Percentiles rank a stretch among this genome's conserved stretches.
Conservation (phyloP, 805 yeast genomes). For the Metschnikowia shivogae region DNA sequence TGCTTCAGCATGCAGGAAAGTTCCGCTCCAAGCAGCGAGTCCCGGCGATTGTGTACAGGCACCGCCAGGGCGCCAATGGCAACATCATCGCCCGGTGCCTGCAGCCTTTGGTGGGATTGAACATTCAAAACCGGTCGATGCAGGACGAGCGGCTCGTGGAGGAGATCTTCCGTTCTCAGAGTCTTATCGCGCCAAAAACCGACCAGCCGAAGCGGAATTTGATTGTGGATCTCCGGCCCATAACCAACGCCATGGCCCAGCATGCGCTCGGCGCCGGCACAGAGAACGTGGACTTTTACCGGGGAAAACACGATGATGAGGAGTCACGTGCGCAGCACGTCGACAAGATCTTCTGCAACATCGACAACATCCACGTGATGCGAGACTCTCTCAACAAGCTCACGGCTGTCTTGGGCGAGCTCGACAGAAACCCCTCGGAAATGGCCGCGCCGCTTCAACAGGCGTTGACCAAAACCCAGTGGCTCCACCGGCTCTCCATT, state of each 20-base stretch:
- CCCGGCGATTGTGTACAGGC: conserved; percentile 77
- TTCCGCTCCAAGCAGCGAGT: conserved; percentile 82
- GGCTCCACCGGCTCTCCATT: conserved; percentile 71
- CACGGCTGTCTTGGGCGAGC: conserved; percentile 57
- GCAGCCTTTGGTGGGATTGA: conserved; percentile 89
- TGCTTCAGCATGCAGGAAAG: conserved; percentile 76
- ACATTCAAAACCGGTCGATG: conserved; percentile 71
- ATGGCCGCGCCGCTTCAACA: conserved; percentile 37
- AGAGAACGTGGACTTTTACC: conserved; percentile 85
- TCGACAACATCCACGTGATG: conserved; percentile 95
- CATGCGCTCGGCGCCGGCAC: conserved; percentile 98
- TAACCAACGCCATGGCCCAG: conserved; percentile 94
- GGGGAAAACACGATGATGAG: conserved; percentile 24
- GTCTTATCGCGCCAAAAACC: conserved; percentile 14
- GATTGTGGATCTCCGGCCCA: conserved; percentile 87
- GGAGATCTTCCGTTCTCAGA: conserved; percentile 68
- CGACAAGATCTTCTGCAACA: conserved; percentile 77
- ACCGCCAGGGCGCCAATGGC: conserved; percentile 50
- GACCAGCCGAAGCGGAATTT: conserved; percentile 48
- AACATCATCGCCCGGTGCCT: conserved; percentile 85
- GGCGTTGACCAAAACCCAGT: conserved; percentile 59
- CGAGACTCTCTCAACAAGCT: conserved; percentile 73
- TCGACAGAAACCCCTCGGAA: conserved; percentile 51
- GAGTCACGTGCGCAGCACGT: conserved; percentile 27
- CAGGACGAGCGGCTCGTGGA: conserved; percentile 84